These are phyloP conservation scores for Acanthamoeba rhysodes DNA, from an alignment of 208 protist species.

Conservation along the genomic window DNA sequence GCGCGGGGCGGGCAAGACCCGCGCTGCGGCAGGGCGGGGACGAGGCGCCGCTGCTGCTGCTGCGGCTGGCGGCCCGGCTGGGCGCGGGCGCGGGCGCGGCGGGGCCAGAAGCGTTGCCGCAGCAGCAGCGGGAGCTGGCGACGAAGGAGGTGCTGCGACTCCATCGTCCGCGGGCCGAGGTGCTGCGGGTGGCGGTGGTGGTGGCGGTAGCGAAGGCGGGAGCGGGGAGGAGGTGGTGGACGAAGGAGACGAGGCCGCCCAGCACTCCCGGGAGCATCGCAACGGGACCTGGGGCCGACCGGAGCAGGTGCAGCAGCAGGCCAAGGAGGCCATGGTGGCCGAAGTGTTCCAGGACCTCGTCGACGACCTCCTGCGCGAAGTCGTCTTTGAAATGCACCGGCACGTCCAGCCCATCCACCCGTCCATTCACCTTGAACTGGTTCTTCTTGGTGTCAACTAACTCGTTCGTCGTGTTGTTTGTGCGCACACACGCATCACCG, in stretches of 20 bases:
- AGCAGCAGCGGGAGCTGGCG: not conserved
- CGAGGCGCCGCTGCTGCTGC: not conserved
- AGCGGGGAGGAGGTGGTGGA: not conserved
- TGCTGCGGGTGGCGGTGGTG: no score
- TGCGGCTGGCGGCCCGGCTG: not conserved
- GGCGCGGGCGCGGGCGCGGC: not conserved
- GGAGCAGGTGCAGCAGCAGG: not conserved
- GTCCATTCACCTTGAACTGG: not conserved
- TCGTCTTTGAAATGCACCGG: constrained; percentile 17
- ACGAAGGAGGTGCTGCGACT: not conserved
- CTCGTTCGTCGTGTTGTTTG: no score
- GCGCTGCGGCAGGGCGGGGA: not conserved
- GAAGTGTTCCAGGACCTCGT: not conserved
- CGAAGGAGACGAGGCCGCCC: no score
- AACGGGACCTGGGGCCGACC: not conserved
- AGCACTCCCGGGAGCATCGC: not conserved
- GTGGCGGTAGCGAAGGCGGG: no score
- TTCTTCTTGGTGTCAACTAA: no score
- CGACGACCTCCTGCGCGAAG: not conserved
- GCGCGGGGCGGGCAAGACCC: not conserved
- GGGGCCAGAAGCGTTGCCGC: not conserved
- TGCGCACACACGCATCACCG: no score
- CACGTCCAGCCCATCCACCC: not conserved
- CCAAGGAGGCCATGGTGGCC: not conserved
- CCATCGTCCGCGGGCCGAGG: not conserved